A percentile compares a stretch with the other conserved stretches of the same genome.
Evolutionary conservation across 2,329 filamentous ascomycete species (phyloP).

Genomic region (Myotisia sp.): DNA sequence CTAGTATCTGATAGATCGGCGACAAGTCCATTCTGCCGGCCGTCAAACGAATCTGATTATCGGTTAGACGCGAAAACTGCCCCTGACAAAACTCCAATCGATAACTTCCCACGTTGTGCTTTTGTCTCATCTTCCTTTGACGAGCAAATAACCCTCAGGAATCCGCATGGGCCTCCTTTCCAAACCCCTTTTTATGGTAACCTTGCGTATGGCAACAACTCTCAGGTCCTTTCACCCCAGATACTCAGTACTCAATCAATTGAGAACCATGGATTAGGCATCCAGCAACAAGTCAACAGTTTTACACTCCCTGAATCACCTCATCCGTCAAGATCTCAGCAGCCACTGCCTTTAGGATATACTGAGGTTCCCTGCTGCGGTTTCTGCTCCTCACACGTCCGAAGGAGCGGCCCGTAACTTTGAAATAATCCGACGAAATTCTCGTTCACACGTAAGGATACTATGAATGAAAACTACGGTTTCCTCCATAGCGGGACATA

Average conservation of each 20-base stretch:
- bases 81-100: slow-evolving; percentile 1
- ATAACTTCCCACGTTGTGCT: slow-evolving; percentile 2
- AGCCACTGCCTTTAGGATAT: no score
- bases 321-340: slow-evolving; percentile 3
- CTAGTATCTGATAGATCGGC: not conserved
- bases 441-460: no score
- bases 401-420: no score
- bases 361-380: no score
- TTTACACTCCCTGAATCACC: slow-evolving; percentile 1
- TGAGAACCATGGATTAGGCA: not conserved
- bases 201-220: not conserved
- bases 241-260: not conserved
- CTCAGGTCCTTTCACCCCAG: not conserved
- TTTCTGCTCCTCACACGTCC: no score
- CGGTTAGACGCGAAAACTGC: not conserved
- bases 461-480: no score
- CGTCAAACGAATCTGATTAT: slow-evolving; percentile 1
- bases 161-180: slow-evolving; percentile 4
- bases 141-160: slow-evolving; percentile 4
- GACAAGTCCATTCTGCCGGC: slow-evolving; percentile 1
- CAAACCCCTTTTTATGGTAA: slow-evolving; percentile 3
- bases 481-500: no score
- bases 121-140: slow-evolving; percentile 4
- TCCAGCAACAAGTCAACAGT: slow-evolving; percentile 1
- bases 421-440: no score